Percentiles rank a stretch among this genome's conserved stretches.
Evolutionary conservation across 495 filamentous ascomycete species (phyloP).

Genomic region (Alectoria sarmentosa): DNA sequence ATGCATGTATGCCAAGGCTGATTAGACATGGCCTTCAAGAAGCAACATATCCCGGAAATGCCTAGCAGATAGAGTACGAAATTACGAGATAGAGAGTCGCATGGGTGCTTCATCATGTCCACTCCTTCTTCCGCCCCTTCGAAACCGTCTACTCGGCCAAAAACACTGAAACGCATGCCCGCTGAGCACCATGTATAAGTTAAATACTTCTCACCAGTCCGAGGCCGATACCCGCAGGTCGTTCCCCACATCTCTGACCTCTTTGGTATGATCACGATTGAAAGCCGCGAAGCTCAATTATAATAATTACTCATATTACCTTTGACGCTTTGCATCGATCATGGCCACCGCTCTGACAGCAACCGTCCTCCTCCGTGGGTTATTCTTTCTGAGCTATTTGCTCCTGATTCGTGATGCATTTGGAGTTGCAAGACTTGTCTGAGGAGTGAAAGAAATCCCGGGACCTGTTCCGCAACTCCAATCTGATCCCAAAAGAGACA

Average conservation of each 20-base stretch:
- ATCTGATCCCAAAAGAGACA: no score
- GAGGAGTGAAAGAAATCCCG: no score
- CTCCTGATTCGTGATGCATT: no score
- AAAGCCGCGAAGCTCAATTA: background rate
- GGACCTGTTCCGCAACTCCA: no score
- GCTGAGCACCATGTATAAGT: background rate
- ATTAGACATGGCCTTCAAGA: background rate
- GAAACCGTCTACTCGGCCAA: background rate
- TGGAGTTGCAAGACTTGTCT: no score
- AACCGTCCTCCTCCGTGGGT: constrained; percentile 42
- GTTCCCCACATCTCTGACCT: background rate
- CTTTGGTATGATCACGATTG: background rate
- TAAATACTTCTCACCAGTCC: background rate
- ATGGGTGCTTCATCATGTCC: background rate
- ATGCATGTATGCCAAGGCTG: background rate
- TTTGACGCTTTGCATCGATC: background rate
- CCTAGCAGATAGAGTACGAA: background rate
- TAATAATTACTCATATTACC: no score
- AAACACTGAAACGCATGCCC: background rate
- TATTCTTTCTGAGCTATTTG: no score
- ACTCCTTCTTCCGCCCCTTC: background rate
- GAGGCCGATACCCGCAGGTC: background rate
- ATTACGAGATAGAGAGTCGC: background rate
- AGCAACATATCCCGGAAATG: background rate
- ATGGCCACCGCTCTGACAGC: constrained; percentile 24